Percentiles rank a stretch among this genome's conserved stretches.
phyloP scores from a whole-genome alignment of 1,284 basidiomycete species.

The Peniophora sp. region DNA sequence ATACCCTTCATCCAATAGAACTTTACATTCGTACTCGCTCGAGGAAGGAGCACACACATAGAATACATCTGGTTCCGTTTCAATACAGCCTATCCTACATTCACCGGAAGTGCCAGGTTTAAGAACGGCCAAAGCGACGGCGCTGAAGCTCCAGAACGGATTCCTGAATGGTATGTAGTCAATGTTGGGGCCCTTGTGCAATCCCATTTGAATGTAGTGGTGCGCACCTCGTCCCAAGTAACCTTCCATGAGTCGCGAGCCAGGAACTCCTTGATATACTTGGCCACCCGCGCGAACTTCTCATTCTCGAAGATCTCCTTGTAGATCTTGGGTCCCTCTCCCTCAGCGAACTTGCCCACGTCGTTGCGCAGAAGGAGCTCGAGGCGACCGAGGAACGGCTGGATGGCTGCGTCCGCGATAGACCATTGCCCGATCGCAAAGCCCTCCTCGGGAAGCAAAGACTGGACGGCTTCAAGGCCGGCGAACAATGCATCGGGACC shows the following conservation, averaged over 20 bases:
- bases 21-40: no score
- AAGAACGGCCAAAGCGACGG: no score
- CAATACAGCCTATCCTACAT: no score
- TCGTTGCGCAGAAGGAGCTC: neutral
- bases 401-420: neutral
- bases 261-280: neutral
- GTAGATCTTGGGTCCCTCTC: neutral
- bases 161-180: no score
- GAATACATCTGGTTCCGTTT: no score
- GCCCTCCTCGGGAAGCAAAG: neutral
- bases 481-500: conserved; percentile 29
- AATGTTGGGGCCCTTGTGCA: no score
- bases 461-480: conserved; percentile 14
- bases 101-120: no score
- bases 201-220: no score
- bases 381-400: neutral
- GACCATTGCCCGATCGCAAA: neutral
- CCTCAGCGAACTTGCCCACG: neutral
- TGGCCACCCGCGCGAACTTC: neutral
- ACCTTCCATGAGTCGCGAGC: neutral
- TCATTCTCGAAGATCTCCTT: neutral
- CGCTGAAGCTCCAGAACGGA: no score
- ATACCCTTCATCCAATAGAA: no score
- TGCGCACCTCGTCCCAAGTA: neutral
- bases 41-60: no score